Percentiles rank a stretch among this genome's conserved stretches.
Conservation (phyloP, 129 eudicot species). For the Centella asiatica region DNA sequence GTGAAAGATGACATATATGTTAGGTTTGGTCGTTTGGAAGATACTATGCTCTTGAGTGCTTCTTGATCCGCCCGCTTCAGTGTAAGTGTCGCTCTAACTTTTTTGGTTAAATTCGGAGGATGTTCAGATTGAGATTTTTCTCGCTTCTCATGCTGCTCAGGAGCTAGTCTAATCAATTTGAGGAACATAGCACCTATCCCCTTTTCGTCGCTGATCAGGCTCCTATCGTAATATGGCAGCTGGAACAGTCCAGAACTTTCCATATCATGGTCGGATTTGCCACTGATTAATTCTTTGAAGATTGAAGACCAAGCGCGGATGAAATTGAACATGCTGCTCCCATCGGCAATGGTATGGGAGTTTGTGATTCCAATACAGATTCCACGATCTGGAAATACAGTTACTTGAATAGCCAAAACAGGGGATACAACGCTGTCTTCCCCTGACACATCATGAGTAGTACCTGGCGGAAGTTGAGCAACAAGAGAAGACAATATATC, state of each 20-base stretch:
- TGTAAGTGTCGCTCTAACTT: constrained; percentile 28
- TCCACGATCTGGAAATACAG: background rate
- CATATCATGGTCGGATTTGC: background rate
- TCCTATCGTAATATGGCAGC: background rate
- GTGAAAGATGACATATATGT: constrained; percentile 30
- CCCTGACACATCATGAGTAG: background rate
- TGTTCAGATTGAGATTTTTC: background rate
- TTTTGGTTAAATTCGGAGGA: background rate
- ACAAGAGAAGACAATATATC: constrained; percentile 28
- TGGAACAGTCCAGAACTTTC: background rate
- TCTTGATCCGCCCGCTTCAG: constrained; percentile 18
- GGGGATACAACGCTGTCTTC: constrained; percentile 17
- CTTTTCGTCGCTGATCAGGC: background rate
- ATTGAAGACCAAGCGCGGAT: constrained; percentile 37
- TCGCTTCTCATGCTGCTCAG: background rate
- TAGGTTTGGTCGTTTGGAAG: constrained; percentile 20
- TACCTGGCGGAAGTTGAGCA: constrained; percentile 14
- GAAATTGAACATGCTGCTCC: constrained; percentile 19
- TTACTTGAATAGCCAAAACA: constrained; percentile 20
- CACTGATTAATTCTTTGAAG: background rate
- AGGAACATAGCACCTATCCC: background rate
- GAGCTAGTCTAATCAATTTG: background rate
- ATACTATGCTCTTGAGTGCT: constrained; percentile 19
- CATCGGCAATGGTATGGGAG: constrained; percentile 34
- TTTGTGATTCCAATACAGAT: background rate